Conservation (phyloP, 1,139 yeast species). For the Sugiyamaella sp. region DNA sequence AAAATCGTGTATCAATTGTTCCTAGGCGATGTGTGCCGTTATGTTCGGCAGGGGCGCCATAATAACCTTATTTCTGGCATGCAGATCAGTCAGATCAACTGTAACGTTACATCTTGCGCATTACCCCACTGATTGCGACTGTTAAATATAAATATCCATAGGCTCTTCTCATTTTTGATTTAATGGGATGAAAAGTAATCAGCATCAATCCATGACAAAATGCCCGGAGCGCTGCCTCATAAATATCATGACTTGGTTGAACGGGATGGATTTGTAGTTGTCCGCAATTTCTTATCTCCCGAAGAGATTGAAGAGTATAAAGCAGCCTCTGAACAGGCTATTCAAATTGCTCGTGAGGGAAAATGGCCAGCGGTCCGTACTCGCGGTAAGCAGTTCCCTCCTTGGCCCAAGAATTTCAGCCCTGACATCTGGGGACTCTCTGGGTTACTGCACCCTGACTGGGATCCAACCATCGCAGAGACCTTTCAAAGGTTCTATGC, state of each 20-base stretch:
- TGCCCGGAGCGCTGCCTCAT: slow-evolving; percentile 12
- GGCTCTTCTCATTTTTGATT: too few species aligned
- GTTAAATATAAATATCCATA: too few species aligned
- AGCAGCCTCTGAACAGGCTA: slow-evolving; percentile 49
- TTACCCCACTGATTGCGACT: too few species aligned
- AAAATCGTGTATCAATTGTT: too few species aligned
- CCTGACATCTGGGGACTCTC: slow-evolving; percentile 63
- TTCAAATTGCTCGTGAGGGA: slow-evolving; percentile 53
- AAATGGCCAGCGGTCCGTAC: slow-evolving; percentile 58
- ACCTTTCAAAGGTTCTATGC: slow-evolving; percentile 54
- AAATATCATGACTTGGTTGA: slow-evolving; percentile 46
- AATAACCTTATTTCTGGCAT: neutral
- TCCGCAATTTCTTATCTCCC: slow-evolving; percentile 48
- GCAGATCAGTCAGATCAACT: neutral
- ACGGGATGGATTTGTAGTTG: slow-evolving; percentile 51
- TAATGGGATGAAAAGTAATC: too few species aligned
- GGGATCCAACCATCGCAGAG: slow-evolving; percentile 40
- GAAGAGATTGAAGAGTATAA: slow-evolving; percentile 49
- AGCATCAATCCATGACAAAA: neutral
- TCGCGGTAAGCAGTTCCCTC: slow-evolving; percentile 57
- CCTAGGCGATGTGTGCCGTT: too few species aligned
- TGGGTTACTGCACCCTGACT: slow-evolving; percentile 55
- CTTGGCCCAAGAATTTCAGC: slow-evolving; percentile 58
- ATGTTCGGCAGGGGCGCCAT: too few species aligned
- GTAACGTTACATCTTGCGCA: slow-evolving; percentile 2